These are phyloP conservation scores for Trifolium dubium DNA, from an alignment of 306 rosid genomes.

Conservation along the genomic window DNA sequence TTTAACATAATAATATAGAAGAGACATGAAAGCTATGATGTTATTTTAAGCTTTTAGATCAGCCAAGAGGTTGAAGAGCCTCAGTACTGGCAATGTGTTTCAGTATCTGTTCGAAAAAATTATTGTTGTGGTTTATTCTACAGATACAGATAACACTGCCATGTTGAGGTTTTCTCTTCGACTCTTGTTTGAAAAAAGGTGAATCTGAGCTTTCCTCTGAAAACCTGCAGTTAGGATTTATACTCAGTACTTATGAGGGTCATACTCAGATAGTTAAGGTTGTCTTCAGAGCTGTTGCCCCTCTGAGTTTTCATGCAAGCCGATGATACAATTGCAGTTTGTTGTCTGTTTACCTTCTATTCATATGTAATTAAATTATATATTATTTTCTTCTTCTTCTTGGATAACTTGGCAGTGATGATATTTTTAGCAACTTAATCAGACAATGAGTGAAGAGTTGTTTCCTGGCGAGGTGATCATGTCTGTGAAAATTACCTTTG, in stretches of 20 bases:
- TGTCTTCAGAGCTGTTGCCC: slow-evolving; percentile 8
- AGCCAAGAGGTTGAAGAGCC: slow-evolving; percentile 27
- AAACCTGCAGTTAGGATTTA: background rate
- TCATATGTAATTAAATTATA: too few species aligned
- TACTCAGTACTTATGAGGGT: background rate
- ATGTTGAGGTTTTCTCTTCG: slow-evolving; percentile 17
- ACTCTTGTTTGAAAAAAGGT: slow-evolving; percentile 21
- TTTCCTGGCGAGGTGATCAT: slow-evolving; percentile 34
- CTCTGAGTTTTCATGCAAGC: background rate
- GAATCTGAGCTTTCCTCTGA: slow-evolving; percentile 37
- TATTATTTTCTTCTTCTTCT: background rate
- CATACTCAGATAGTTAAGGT: background rate
- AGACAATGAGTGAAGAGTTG: slow-evolving; percentile 31
- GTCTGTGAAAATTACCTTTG: slow-evolving; percentile 21
- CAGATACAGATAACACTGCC: slow-evolving; percentile 35
- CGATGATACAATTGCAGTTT: background rate
- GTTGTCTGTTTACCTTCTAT: too few species aligned
- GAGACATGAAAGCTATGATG: slow-evolving; percentile 31
- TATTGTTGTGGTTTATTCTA: slow-evolving; percentile 9
- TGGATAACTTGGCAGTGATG: slow-evolving; percentile 40
- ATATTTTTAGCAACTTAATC: slow-evolving; percentile 24
- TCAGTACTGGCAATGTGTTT: slow-evolving; percentile 35
- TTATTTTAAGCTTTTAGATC: slow-evolving; percentile 25
- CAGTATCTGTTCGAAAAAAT: slow-evolving; percentile 22
- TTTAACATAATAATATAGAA: background rate